Base-by-base conservation (phyloP, 2,329 filamentous ascomycete genomes). In the Aspergillus terreus region DNA sequence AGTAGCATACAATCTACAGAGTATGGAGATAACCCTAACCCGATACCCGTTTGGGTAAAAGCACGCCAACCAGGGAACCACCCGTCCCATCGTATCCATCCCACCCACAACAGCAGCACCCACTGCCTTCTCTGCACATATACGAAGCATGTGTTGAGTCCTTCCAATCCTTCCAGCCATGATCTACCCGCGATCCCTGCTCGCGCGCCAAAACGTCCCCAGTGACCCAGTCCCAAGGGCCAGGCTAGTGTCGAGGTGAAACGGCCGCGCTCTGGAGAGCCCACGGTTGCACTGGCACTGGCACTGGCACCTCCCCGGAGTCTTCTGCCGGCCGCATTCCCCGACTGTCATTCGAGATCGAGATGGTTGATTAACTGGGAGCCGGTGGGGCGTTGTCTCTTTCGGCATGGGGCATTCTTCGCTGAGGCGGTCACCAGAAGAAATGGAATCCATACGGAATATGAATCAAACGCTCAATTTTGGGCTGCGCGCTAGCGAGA, bases 161-260 rank as follows among this genome's bases (percentile, higher is more conserved):
- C 14, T 38, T 38, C 23, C 4, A 23, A 43, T 43, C 17, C 17
- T 43, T 23, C 23, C 15, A 47, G 46, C 23, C 32, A 47, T 48
- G 52, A 52, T 55, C 54, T 47, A 44, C 45, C 38, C 30, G 43
- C 53, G 50, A 46, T 46, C 52, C 52, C 33, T 54, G 54, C 54
- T 50, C 46, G 43, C 44, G 10, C 15, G 35, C 41, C 23, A 52
- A 47, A 50, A 42, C 45, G 44, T 47, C 52, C 43, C 44, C 54
- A 49, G 32, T 49, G 49, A 50, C 47, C 47, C 46, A 52, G 52
- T 43, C 41, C 54, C 49, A 56, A 49, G 51, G 45, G 30, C 30
- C 41, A 3, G 27, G 41, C 48, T 49, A 48, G 44, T 49, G 11
- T 47, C 47, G 45, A 57, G 51, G 17, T 55, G 56, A 57, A 57